phyloP scores from a whole-genome alignment of 2,329 filamentous ascomycete species.

The Hirsutella rhossiliensis region DNA sequence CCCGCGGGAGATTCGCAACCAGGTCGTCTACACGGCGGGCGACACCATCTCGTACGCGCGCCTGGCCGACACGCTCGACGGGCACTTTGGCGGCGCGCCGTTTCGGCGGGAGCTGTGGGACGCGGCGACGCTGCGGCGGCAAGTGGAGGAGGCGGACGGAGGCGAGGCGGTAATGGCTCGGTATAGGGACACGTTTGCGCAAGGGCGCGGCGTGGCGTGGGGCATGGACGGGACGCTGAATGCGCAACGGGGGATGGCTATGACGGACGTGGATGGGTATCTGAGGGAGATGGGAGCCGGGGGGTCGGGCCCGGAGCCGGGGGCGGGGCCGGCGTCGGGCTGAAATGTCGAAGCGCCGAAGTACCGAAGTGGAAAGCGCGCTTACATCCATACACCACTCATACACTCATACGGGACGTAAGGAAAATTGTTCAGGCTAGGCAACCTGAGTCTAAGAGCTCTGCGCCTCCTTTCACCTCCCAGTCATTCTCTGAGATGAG shows the following conservation, averaged over 20 bases:
- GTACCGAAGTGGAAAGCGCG: no score
- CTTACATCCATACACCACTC: no score
- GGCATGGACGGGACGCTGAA: conserved; percentile 41
- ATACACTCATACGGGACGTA: no score
- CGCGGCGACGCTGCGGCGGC: conserved; percentile 26
- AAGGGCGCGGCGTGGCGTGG: conserved; percentile 48
- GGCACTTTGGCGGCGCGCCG: conserved; percentile 16
- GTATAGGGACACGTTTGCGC: conserved; percentile 50
- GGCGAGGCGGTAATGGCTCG: conserved; percentile 38
- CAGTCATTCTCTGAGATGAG: no score
- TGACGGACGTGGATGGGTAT: conserved; percentile 30
- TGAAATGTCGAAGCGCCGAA: no score
- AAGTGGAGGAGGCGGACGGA: conserved; percentile 27
- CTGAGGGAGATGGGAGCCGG: conserved; percentile 11
- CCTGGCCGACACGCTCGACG: conserved; percentile 40
- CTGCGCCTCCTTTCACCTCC: no score
- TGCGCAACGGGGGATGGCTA: conserved; percentile 28
- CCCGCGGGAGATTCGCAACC: conserved; percentile 18
- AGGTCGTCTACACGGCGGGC: conserved; percentile 47
- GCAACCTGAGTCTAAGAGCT: no score
- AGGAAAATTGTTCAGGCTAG: no score
- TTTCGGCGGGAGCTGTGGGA: conserved; percentile 40
- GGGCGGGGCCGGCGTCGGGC: neutral
- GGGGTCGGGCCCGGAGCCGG: neutral
- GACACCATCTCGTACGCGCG: conserved; percentile 47